Evolutionary conservation across 495 filamentous ascomycete species (phyloP), one percentile per base, ranked within the genome.

Genomic region (Penicillium antarcticum): DNA sequence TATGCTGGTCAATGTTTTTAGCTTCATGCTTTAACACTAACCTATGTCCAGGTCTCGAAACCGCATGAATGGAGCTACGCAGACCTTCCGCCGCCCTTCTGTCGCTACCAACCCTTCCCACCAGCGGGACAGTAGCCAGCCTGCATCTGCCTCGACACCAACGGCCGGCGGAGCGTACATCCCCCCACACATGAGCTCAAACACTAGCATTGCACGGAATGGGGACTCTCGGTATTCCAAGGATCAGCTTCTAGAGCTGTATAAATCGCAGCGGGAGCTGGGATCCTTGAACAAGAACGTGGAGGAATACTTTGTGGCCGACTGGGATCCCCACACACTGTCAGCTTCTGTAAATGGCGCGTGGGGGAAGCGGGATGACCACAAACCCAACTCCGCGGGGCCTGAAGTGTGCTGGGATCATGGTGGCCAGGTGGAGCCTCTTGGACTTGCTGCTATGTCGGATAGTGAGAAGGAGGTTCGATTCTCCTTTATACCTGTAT

Each of bases 351-450:
- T 74, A 42, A 77, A 83, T 53, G 80, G 84, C 11, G 77, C 81
- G 31, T 96, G 91, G 91, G 88, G 87, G 31, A 89, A 87, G 66
- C 78, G 80, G 57, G 80, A 85, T 44, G 89, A 95, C 33, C 69
- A 74, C 17, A 80, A 81, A 53, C 84, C 86, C 29, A 70, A 71
- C 51, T 74, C 82, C 48, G 69, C 76, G 62, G 91, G 84, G 39
- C 87, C 84, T 1, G 88, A 92, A 52, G 76, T 91, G 40, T 97
- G 95, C 63, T 98, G 95, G 94, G 92, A 97, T 60, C 70, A 80
- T 46, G 78, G 80, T 38, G 92, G 91, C 29, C 77, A 75, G 50
- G 73, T 86, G 23, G 80, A 82, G 51, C 91, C 92, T 13, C 70
- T 97, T 45, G 82, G 81, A 32, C 62, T 96, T 45, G 74, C 82